Base-by-base conservation (phyloP, 768 basidiomycete genomes). In the Rhizopogon vinicolor region DNA sequence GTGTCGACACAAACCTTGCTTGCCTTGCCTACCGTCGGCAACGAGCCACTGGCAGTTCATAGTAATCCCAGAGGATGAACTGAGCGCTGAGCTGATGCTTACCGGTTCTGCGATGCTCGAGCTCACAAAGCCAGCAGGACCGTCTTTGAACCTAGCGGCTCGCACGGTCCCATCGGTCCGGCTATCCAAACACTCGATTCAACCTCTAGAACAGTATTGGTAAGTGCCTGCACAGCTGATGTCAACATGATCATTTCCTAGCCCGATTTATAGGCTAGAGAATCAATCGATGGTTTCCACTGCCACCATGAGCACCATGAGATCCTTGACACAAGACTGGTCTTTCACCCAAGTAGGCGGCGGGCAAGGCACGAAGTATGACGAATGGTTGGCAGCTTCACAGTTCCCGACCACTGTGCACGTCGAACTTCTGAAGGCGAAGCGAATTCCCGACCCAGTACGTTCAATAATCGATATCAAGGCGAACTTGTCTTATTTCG, bases 361-460 rank as follows among this genome's bases (percentile, higher is more conserved):
- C 13, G 83, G 82, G 28, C 71, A 77, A 57, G 81, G 81, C 19
- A 81, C 81, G 22, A 75, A 78, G 53, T 73, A 80, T 28, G 83
- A 75, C 41, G 87, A 91, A 75, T 91, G 88, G 89, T 60, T 88
- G 33, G 54, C 73, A 5, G 78, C 78, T 28, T 79, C 83, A 25
- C 70, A 77, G 54, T 85, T 94, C 62, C 93, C 94, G 12, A 95
- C 93, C 0, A 86, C 85, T 1, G 86, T 93, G 12, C 93, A 97
- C 60, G 89, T 89, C 50, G 94, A 96, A 65, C 78, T 97, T 33
- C 67, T 92, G 66, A 86, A 82, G 65, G 63, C 77, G 40, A 78
- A 82, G 60, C 88, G 68, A 65, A 93, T 96, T 39, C 86, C 89
- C 35, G 89, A 97, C 70, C 93, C 92, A 50, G 89, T 90, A 63